These are phyloP conservation scores for Ustilago sp. DNA, from an alignment of 1,284 basidiomycete species.

Conservation along the genomic window DNA sequence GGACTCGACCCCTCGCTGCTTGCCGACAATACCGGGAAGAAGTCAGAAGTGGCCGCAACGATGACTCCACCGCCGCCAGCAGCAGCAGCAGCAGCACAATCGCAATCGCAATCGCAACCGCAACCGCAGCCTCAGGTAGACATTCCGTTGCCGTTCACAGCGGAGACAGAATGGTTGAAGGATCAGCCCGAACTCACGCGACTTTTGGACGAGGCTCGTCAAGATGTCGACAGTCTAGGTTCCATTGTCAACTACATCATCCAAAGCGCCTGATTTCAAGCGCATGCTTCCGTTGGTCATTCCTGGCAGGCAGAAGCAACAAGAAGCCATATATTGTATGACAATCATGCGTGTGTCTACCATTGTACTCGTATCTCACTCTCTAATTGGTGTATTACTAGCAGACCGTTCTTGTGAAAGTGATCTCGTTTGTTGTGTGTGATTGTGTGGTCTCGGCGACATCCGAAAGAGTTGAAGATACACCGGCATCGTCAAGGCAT, in stretches of 20 bases:
- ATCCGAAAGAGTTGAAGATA: no score
- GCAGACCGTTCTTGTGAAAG: background rate
- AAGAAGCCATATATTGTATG: background rate
- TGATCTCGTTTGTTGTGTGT: background rate
- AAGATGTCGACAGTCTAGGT: constrained; percentile 45
- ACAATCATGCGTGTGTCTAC: background rate
- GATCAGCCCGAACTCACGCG: constrained; percentile 32
- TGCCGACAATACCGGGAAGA: background rate
- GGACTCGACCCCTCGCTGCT: constrained; percentile 8
- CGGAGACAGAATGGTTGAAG: constrained; percentile 40
- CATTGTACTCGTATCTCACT: constrained; percentile 5
- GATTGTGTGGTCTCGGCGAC: background rate
- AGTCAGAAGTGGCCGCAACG: background rate
- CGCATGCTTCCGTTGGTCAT: background rate
- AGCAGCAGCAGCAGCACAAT: background rate
- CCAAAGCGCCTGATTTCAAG: constrained; percentile 26
- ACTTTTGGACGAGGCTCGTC: constrained; percentile 41
- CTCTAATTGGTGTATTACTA: constrained; percentile 10
- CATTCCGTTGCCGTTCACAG: constrained; percentile 20
- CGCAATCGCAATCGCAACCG: constrained; percentile 2
- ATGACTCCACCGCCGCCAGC: background rate
- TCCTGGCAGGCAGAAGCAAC: background rate
- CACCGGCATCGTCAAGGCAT: no score
- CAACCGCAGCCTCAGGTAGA: background rate
- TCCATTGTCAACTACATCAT: constrained; percentile 41